Conservation (phyloP, 1,284 basidiomycete genomes). For the Anthracocystis setariae region DNA sequence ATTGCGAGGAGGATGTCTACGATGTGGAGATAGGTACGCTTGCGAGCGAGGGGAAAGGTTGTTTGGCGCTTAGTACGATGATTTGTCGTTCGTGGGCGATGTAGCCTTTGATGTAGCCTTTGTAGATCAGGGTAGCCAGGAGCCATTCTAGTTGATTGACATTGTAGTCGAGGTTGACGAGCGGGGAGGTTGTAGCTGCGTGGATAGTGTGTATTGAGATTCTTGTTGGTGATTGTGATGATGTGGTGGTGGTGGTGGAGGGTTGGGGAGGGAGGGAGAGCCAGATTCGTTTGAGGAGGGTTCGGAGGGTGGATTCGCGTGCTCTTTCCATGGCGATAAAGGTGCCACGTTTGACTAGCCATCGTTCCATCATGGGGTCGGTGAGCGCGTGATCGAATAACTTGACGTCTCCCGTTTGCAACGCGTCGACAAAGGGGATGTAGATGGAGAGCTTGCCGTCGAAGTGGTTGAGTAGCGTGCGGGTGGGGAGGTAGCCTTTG, state of each 20-base stretch:
- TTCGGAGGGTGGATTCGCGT: constrained; percentile 83
- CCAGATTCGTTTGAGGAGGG: constrained; percentile 85
- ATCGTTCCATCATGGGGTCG: constrained; percentile 72
- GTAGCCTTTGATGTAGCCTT: constrained; percentile 90
- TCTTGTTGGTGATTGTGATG: constrained; percentile 33
- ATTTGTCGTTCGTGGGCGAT: constrained; percentile 94
- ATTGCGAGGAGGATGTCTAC: not conserved
- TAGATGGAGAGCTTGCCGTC: constrained; percentile 80
- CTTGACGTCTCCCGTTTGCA: constrained; percentile 79
- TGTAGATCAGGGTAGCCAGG: constrained; percentile 87
- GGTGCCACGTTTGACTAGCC: constrained; percentile 82
- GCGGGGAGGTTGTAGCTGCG: constrained; percentile 22
- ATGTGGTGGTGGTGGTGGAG: no score
- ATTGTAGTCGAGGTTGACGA: constrained; percentile 64
- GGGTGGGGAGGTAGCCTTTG: constrained; percentile 82
- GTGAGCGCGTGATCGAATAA: constrained; percentile 79
- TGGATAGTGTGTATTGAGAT: constrained; percentile 37
- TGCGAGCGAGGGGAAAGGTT: constrained; percentile 77
- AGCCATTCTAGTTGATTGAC: constrained; percentile 90
- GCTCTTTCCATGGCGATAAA: constrained; percentile 88
- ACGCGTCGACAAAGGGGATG: constrained; percentile 80
- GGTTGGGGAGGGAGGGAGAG: constrained; percentile 64
- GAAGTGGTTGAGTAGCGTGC: constrained; percentile 75
- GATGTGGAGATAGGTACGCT: constrained; percentile 16
- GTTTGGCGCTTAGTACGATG: constrained; percentile 84